phyloP scores from a whole-genome alignment of 2,329 filamentous ascomycete species.

The Colletotrichum tanaceti region DNA sequence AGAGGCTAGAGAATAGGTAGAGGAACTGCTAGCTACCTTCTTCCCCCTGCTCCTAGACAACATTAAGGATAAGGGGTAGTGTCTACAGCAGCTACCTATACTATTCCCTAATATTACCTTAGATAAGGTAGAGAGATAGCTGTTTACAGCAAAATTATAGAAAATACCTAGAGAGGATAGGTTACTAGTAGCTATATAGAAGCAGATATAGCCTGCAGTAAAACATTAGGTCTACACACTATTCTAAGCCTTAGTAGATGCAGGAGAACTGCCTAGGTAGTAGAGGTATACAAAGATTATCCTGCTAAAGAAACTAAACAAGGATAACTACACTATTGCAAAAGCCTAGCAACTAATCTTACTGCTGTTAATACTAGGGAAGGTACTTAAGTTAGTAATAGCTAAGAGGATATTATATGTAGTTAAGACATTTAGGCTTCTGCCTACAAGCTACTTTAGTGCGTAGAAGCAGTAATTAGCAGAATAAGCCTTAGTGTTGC shows the following conservation, averaged over 20 bases:
- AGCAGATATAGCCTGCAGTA: conserved; percentile 8
- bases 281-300: conserved; percentile 45
- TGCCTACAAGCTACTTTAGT: conserved; percentile 15
- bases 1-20: conserved; percentile 40
- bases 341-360: conserved; percentile 47
- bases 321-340: conserved; percentile 45
- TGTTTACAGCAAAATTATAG: conserved; percentile 43
- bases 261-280: conserved; percentile 11
- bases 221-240: not conserved
- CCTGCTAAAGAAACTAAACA: conserved; percentile 46
- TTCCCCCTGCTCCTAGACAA: not conserved
- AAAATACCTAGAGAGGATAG: conserved; percentile 43
- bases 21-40: not conserved
- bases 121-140: conserved; percentile 42
- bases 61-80: not conserved
- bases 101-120: conserved; percentile 10
- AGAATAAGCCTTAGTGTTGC: conserved; percentile 14
- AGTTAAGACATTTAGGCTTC: conserved; percentile 9
- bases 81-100: not conserved
- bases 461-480: conserved; percentile 20
- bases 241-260: conserved; percentile 3
- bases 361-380: conserved; percentile 45
- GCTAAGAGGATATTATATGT: conserved; percentile 8
- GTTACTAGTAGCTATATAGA: conserved; percentile 41
- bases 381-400: conserved; percentile 32